Percentiles rank a stretch among this genome's conserved stretches.
phyloP scores from a whole-genome alignment of 345 rosid genomes.

The Carallia pectinifolia region DNA sequence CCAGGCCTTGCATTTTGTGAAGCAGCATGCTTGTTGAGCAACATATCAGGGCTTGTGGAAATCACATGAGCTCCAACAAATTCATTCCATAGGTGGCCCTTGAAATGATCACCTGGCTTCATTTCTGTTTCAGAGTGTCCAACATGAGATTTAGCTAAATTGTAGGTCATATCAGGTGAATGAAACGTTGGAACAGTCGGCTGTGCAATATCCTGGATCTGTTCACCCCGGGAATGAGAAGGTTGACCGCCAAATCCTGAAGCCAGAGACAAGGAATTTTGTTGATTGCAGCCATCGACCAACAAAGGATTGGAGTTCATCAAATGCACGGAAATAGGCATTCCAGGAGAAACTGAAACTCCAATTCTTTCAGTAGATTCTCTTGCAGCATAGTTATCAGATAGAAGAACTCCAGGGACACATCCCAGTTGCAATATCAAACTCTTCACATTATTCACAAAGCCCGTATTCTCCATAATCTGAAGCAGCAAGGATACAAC shows the following conservation, averaged over 20 bases:
- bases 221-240: slow-evolving; percentile 17
- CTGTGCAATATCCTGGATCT: slow-evolving; percentile 25
- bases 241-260: slow-evolving; percentile 29
- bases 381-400: slow-evolving; percentile 42
- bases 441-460: slow-evolving; percentile 70
- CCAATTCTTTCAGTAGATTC: slow-evolving; percentile 44
- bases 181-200: slow-evolving; percentile 23
- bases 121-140: slow-evolving; percentile 8
- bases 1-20: slow-evolving; percentile 25
- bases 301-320: slow-evolving; percentile 32
- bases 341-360: slow-evolving; percentile 44
- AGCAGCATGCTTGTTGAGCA: slow-evolving; percentile 51
- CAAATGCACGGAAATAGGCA: slow-evolving; percentile 28
- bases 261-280: slow-evolving; percentile 31
- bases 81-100: slow-evolving; percentile 20
- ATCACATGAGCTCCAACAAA: slow-evolving; percentile 44
- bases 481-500: slow-evolving; percentile 37
- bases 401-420: slow-evolving; percentile 68
- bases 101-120: slow-evolving; percentile 16
- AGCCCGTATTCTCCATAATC: slow-evolving; percentile 80
- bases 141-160: slow-evolving; percentile 17
- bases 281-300: slow-evolving; percentile 43
- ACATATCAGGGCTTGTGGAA: slow-evolving; percentile 41
- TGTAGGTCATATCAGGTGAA: slow-evolving; percentile 9
- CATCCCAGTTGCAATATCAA: slow-evolving; percentile 74